A percentile compares a stretch with the other conserved stretches of the same genome.
Evolutionary conservation across 306 rosid genomes (phyloP).

Genomic region (Fagus crenata): DNA sequence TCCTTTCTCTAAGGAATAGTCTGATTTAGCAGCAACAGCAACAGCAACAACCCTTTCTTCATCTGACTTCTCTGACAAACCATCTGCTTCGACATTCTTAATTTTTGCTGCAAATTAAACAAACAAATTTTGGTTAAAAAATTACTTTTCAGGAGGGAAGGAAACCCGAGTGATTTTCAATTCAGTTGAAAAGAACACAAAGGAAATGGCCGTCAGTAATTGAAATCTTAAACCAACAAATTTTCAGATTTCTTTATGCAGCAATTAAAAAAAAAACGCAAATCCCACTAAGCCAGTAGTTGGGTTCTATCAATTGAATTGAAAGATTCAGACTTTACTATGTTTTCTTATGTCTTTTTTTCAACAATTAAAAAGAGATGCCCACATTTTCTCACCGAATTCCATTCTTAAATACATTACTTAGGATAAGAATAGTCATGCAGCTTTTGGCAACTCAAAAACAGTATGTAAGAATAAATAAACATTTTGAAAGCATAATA

Average conservation of each 20-base stretch:
- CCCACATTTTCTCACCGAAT: background rate
- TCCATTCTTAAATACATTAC: background rate
- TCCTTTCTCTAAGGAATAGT: constrained; percentile 49
- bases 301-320: background rate
- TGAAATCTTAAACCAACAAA: background rate
- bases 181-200: background rate
- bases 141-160: background rate
- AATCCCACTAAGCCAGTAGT: background rate
- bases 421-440: background rate
- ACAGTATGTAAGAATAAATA: background rate
- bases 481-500: background rate
- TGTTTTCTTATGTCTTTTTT: background rate
- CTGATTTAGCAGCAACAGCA: constrained; percentile 48
- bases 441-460: background rate
- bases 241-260: background rate
- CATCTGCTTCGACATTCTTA: constrained; percentile 55
- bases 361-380: background rate
- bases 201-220: background rate
- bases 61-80: constrained; percentile 59
- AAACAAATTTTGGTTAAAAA: constrained; percentile 19
- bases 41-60: constrained; percentile 49
- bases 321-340: background rate
- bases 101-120: constrained; percentile 59
- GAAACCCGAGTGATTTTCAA: background rate
- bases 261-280: background rate